phyloP scores from a whole-genome alignment of 2,329 filamentous ascomycete species.

The Exophiala calicioides region DNA sequence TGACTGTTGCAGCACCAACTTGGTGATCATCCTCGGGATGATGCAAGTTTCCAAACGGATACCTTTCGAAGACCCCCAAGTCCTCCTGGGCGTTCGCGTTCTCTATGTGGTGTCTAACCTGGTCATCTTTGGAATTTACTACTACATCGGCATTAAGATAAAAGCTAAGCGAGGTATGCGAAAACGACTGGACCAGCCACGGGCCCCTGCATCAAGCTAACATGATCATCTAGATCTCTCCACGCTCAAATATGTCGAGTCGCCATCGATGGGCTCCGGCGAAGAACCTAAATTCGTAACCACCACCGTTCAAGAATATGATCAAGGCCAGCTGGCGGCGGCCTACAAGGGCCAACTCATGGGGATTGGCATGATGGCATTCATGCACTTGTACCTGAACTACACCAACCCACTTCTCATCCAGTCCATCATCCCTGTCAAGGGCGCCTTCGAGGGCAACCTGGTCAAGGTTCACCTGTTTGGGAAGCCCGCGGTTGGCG shows the following conservation, averaged over 20 bases:
- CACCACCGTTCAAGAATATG: constrained; percentile 95
- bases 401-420: constrained; percentile 99
- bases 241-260: constrained; percentile 98
- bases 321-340: constrained; percentile 78
- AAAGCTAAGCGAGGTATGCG: constrained; percentile 92
- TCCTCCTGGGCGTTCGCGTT: constrained; percentile 64
- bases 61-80: constrained; percentile 84
- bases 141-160: constrained; percentile 81
- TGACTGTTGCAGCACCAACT: constrained; percentile 69
- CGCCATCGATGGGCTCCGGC: constrained; percentile 84
- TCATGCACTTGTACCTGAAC: constrained; percentile 99
- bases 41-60: constrained; percentile 98
- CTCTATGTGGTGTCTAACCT: constrained; percentile 72
- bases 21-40: constrained; percentile 94
- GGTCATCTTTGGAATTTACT: constrained; percentile 79
- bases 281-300: constrained; percentile 96
- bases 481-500: constrained; percentile 80
- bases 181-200: neutral
- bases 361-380: constrained; percentile 95
- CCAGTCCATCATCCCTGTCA: constrained; percentile 97
- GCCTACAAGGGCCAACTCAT: constrained; percentile 90
- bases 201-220: neutral
- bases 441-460: constrained; percentile 93
- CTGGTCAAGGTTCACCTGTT: constrained; percentile 93
- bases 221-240: constrained; percentile 71